Evolutionary conservation across 139 green algal species (phyloP), one percentile per base, ranked within the genome.

Genomic region (Chlorella ohadii): DNA sequence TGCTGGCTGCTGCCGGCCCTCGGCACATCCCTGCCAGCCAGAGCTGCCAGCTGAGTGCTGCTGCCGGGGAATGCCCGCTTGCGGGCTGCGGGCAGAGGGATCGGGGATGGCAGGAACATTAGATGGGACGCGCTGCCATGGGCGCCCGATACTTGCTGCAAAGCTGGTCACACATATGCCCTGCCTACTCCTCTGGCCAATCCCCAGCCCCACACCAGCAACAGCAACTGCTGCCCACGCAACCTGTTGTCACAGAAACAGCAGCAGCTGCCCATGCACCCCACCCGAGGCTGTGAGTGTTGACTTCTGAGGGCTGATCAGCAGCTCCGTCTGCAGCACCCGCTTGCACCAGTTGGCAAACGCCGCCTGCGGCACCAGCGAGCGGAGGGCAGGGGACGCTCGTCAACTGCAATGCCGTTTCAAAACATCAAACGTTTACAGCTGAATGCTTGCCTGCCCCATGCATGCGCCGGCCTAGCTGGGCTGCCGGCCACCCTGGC

Each of bases 271-370:
- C n/a, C 28, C 28, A 22, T n/a, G n/a, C 17, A 61, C 6, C 56
- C 3, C 36, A 82, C 76, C 76, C 23, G 76, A 82, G 25, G 76
- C 76, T 16, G 78, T 89, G 4, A 77, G 23, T 3, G 71, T 36
- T n/a, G 74, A 75, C 44, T 76, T 63, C 28, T 64, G 74, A 0
- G 74, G 83, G 84, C 44, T 84, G 28, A 74, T 36, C 28, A 74
- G 20, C 20, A 47, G n/a, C 41, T n/a, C 20, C 20, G 47, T 27
- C 28, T 31, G 31, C n/a, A 84, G 78, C 78, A 63, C 78, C 0
- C 51, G 39, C 64, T 72, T 27, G 31, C 47, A 36, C 78, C 78
- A 84, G n/a, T 23, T 51, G 64, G n/a, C 44, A 65, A 84, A 84
- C 2, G 78, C 78, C 4, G n/a, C 41, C 78, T 84, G 51, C 9